Conservation (phyloP, 768 basidiomycete genomes). For the Gymnopilus junonius region DNA sequence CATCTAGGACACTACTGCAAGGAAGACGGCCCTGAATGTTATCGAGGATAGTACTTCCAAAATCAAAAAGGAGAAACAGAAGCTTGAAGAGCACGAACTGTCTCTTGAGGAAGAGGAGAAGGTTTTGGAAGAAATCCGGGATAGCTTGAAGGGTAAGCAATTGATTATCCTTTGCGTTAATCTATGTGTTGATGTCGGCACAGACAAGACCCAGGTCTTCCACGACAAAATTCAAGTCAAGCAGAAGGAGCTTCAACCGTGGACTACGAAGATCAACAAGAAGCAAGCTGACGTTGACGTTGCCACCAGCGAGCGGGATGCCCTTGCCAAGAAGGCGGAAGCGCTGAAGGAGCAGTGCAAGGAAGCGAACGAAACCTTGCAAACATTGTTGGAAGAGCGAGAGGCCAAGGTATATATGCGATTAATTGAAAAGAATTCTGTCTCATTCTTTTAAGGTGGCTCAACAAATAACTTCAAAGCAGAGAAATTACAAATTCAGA, state of each 20-base stretch:
- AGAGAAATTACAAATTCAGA: constrained; percentile 46
- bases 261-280: constrained; percentile 87
- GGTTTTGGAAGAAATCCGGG: constrained; percentile 79
- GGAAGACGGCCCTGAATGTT: constrained; percentile 64
- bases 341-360: constrained; percentile 43
- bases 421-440: neutral
- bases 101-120: constrained; percentile 80
- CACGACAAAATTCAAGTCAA: constrained; percentile 91
- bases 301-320: constrained; percentile 81
- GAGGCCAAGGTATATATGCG: constrained; percentile 71
- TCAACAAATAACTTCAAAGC: constrained; percentile 51
- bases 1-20: constrained; percentile 60
- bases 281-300: constrained; percentile 86
- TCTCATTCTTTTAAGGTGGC: constrained; percentile 35
- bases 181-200: neutral
- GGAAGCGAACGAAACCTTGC: constrained; percentile 45
- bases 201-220: constrained; percentile 95
- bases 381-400: constrained; percentile 42
- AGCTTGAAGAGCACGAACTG: constrained; percentile 71
- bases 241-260: constrained; percentile 94
- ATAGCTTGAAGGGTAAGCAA: constrained; percentile 80
- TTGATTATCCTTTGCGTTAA: neutral
- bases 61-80: constrained; percentile 68
- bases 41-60: constrained; percentile 72
- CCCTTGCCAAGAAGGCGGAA: constrained; percentile 76